Evolutionary conservation across 176 grass and related monocot species (phyloP).

Genomic region (Neostapfia colusana): DNA sequence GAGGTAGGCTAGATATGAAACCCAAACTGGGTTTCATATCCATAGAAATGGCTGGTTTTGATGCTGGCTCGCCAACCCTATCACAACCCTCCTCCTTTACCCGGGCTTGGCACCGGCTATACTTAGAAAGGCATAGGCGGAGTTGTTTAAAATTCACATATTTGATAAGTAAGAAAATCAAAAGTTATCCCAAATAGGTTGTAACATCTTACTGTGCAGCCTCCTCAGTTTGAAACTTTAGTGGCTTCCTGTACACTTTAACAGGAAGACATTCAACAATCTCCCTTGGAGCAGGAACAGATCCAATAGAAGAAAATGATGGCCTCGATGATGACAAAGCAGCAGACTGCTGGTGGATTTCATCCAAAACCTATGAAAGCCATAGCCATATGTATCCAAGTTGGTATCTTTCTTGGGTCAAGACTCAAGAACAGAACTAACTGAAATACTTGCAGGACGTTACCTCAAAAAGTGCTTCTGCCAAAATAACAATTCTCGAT

Average conservation of each 20-base stretch:
- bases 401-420: slow-evolving; percentile 27
- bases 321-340: slow-evolving; percentile 76
- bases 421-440: slow-evolving; percentile 25
- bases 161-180: neutral
- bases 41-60: too few relatives aligned
- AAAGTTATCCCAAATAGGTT: slow-evolving; percentile 4
- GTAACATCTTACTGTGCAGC: slow-evolving; percentile 65
- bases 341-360: slow-evolving; percentile 96
- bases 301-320: slow-evolving; percentile 91
- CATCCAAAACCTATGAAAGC: slow-evolving; percentile 83
- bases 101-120: too few relatives aligned
- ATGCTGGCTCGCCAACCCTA: too few relatives aligned
- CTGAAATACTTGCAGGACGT: slow-evolving; percentile 22
- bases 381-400: slow-evolving; percentile 22
- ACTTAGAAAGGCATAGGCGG: too few relatives aligned
- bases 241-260: slow-evolving; percentile 71
- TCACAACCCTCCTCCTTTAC: too few relatives aligned
- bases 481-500: slow-evolving; percentile 97
- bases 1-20: too few relatives aligned
- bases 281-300: slow-evolving; percentile 89
- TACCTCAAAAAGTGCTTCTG: slow-evolving; percentile 98
- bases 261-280: slow-evolving; percentile 78
- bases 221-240: slow-evolving; percentile 64
- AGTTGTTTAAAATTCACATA: neutral
- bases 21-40: too few relatives aligned